A percentile compares a stretch with the other conserved stretches of the same genome.
phyloP scores from a whole-genome alignment of 1,284 basidiomycete species.

The Pseudozyma sp. region DNA sequence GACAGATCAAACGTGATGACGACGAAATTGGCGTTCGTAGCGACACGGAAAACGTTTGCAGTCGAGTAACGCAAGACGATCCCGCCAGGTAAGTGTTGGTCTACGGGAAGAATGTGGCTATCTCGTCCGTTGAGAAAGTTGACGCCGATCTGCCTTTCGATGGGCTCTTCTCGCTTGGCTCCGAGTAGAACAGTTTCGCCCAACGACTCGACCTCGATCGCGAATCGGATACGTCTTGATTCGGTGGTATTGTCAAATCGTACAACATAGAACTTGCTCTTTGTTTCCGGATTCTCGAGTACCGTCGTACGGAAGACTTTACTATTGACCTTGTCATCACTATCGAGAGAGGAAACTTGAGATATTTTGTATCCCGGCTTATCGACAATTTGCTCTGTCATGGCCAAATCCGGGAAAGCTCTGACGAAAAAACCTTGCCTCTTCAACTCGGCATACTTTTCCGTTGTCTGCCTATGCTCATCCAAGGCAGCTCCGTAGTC shows the following conservation, averaged over 20 bases:
- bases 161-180: not conserved
- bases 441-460: conserved; percentile 53
- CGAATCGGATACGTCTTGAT: conserved; percentile 23
- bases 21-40: conserved; percentile 20
- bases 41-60: conserved; percentile 71
- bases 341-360: conserved; percentile 18
- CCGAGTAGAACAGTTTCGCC: conserved; percentile 29
- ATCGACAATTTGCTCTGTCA: conserved; percentile 34
- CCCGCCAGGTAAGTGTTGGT: conserved; percentile 30
- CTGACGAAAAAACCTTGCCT: conserved; percentile 46
- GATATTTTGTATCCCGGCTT: conserved; percentile 29
- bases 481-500: conserved; percentile 66
- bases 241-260: conserved; percentile 72
- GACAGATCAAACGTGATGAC: conserved; percentile 25
- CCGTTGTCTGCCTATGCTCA: conserved; percentile 45
- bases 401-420: conserved; percentile 52
- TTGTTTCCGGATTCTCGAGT: conserved; percentile 37
- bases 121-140: conserved; percentile 43
- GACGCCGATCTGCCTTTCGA: conserved; percentile 4
- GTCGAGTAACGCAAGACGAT: conserved; percentile 73
- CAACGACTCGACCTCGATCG: conserved; percentile 36
- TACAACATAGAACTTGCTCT: conserved; percentile 76
- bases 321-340: conserved; percentile 1
- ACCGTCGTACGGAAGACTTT: conserved; percentile 29
- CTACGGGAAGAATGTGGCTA: conserved; percentile 38